Conservation (phyloP, 805 yeast species). For the Ogataea polymorpha region DNA sequence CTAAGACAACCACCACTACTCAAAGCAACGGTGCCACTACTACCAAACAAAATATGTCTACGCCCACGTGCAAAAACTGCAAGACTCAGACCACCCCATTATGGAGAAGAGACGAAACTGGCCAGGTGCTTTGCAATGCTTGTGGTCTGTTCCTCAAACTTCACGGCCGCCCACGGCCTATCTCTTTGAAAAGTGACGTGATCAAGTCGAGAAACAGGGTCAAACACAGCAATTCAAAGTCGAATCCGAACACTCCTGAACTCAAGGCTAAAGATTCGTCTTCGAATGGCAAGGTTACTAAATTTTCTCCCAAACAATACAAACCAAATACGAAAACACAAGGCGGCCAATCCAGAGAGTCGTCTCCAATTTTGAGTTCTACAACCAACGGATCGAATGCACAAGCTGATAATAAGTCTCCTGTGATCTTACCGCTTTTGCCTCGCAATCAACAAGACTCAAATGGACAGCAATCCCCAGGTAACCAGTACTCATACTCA, state of each 20-base stretch:
- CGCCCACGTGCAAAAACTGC: conserved; percentile 85
- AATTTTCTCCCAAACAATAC: conserved; percentile 38
- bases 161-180: conserved; percentile 92
- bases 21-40: conserved; percentile 62
- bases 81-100: conserved; percentile 90
- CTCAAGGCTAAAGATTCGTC: conserved; percentile 46
- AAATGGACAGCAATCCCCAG: conserved; percentile 21
- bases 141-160: conserved; percentile 86
- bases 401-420: conserved; percentile 28
- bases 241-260: conserved; percentile 55
- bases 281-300: conserved; percentile 24
- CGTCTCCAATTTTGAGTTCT: conserved; percentile 20
- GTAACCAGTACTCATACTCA: conserved; percentile 30
- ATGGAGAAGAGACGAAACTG: conserved; percentile 93
- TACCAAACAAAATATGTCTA: conserved; percentile 57
- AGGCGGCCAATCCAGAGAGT: conserved; percentile 12
- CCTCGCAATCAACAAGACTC: conserved; percentile 34
- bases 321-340: conserved; percentile 30
- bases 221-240: conserved; percentile 44
- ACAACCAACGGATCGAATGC: conserved; percentile 9
- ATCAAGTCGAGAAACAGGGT: conserved; percentile 88
- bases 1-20: conserved; percentile 53
- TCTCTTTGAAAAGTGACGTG: conserved; percentile 85
- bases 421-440: conserved; percentile 39
- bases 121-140: conserved; percentile 89